These are phyloP conservation scores for Evansstolkia leycettana DNA, from an alignment of 495 filamentous ascomycete species.

Conservation along the genomic window DNA sequence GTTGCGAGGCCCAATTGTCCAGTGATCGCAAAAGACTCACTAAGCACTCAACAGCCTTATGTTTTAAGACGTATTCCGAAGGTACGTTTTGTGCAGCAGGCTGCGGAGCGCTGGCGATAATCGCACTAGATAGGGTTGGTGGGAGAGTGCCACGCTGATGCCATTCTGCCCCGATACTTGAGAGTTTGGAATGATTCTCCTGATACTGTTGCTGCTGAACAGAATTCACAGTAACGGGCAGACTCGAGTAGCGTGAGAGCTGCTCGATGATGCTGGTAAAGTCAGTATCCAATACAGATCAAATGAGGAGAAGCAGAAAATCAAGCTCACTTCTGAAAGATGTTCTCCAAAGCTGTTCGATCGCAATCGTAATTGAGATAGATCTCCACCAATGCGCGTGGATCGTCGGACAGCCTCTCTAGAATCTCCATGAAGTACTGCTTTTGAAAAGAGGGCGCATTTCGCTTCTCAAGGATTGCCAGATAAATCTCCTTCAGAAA, in stretches of 20 bases:
- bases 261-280: conserved; percentile 69
- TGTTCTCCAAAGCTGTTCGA: conserved; percentile 83
- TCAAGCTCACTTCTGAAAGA: conserved; percentile 59
- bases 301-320: neutral
- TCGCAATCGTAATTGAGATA: conserved; percentile 99
- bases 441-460: conserved; percentile 80
- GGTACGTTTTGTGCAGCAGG: conserved; percentile 51
- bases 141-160: conserved; percentile 72
- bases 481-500: conserved; percentile 97
- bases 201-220: conserved; percentile 75
- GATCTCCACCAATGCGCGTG: conserved; percentile 81
- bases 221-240: conserved; percentile 58
- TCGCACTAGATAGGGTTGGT: conserved; percentile 69
- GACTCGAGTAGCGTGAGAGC: conserved; percentile 67
- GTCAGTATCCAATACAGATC: conserved; percentile 8
- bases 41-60: conserved; percentile 73
- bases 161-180: conserved; percentile 55
- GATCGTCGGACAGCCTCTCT: conserved; percentile 71
- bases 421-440: conserved; percentile 81
- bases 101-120: conserved; percentile 38
- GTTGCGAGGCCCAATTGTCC: conserved; percentile 83
- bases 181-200: conserved; percentile 55
- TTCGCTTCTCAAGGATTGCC: conserved; percentile 78
- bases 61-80: conserved; percentile 76
- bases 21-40: conserved; percentile 81